phyloP scores from a whole-genome alignment of 164 flowering plant species.

The Chloranthus sessilifolius region DNA sequence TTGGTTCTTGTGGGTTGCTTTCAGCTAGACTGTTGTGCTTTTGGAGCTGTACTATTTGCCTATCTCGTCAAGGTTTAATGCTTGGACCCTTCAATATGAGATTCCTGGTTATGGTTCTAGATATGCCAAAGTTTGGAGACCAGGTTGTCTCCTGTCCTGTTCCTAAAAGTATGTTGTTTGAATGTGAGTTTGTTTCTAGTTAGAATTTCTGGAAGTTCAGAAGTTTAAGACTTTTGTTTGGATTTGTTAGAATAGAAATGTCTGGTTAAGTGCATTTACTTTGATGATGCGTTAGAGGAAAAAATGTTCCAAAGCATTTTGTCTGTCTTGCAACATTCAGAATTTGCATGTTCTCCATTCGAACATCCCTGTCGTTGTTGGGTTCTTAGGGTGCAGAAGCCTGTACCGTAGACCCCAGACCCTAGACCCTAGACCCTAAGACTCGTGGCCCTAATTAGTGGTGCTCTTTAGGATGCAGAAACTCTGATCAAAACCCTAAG shows the following conservation, averaged over 20 bases:
- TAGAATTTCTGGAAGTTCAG: neutral
- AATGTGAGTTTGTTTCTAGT: neutral
- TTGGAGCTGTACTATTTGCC: conserved; percentile 18
- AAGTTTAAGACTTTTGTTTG: neutral
- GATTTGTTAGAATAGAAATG: neutral
- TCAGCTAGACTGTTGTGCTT: conserved; percentile 22
- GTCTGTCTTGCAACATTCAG: no score
- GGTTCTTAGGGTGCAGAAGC: no score
- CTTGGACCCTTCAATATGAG: conserved; percentile 10
- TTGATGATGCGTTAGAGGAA: no score
- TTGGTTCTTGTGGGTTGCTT: conserved; percentile 28
- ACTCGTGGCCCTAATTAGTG: no score
- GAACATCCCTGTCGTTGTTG: no score
- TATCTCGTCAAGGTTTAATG: conserved; percentile 24
- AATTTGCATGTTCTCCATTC: no score
- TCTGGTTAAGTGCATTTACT: no score
- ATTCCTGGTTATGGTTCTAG: conserved; percentile 11
- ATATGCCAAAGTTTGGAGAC: conserved; percentile 1
- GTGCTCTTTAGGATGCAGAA: no score
- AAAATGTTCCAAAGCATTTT: no score
- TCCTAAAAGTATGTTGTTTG: neutral
- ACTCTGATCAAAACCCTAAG: no score
- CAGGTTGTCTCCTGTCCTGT: neutral
- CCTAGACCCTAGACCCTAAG: no score
- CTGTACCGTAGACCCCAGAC: no score